phyloP scores from a whole-genome alignment of 2,329 filamentous ascomycete species.

The Penicillium sp. region DNA sequence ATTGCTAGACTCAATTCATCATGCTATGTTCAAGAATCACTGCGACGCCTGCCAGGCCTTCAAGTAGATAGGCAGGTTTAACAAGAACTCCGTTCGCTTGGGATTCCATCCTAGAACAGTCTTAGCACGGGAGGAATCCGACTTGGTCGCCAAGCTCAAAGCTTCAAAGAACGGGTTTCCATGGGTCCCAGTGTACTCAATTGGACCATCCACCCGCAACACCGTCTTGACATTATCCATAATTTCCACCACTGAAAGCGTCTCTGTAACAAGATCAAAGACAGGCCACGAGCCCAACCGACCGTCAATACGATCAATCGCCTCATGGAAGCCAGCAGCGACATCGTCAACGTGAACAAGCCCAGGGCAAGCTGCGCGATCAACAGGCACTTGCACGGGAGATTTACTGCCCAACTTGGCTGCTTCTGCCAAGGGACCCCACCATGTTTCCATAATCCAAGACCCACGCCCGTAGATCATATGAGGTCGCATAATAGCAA shows the following conservation, averaged over 20 bases:
- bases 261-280: conserved; percentile 38
- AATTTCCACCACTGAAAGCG: conserved; percentile 24
- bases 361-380: conserved; percentile 21
- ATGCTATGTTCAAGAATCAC: background rate
- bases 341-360: conserved; percentile 43
- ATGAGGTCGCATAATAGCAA: conserved; percentile 6
- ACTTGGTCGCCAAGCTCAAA: conserved; percentile 22
- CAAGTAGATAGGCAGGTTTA: conserved; percentile 19
- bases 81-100: conserved; percentile 25
- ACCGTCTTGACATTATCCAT: conserved; percentile 20
- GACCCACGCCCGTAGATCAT: conserved; percentile 37
- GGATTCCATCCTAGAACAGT: conserved; percentile 37
- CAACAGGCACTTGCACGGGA: conserved; percentile 22
- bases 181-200: conserved; percentile 27
- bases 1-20: background rate
- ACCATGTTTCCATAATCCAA: conserved; percentile 28
- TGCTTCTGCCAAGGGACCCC: conserved; percentile 4
- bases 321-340: conserved; percentile 32
- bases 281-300: conserved; percentile 34
- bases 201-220: conserved; percentile 23
- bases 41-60: conserved; percentile 8
- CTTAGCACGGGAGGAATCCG: conserved; percentile 29
- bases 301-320: conserved; percentile 36
- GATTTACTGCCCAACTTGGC: conserved; percentile 15
- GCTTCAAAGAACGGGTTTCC: conserved; percentile 29